Base-by-base conservation (phyloP, 2,329 filamentous ascomycete genomes). In the Didymella exigua region DNA sequence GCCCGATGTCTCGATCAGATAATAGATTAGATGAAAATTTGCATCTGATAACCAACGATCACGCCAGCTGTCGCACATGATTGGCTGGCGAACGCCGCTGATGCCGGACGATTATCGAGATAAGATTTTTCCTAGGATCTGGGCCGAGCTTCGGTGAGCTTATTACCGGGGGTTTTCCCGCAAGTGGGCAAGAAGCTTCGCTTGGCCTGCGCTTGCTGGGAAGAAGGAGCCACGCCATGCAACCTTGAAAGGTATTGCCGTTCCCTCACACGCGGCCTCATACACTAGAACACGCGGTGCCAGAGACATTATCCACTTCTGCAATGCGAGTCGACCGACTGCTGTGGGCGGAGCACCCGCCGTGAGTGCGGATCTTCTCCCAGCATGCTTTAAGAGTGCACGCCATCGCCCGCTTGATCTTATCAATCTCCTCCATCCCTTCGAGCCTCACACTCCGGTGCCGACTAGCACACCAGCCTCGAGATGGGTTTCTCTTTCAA, bases 401-500 rank as follows among this genome's bases (percentile, higher is more conserved):
- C 51, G 26, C 54, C 52, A 43, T 43, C 56, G 33, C 55, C 52
- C 29, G 36, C 18, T 49, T 31, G 55, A 65, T 70, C 65, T 69
- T 65, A 65, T 69, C 67, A 67, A 68, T 68, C 63, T 58, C 41
- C 42, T 49, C 49, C 36, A 48, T 51, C 57, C 31, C 41, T 41
- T 31, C 29, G 24, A 47, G 11, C 30, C 34, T 42, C 34, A 30
- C 40, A 47, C 54, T 53, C 46, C 34, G 38, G 47, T 45, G 44
- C 44, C 34, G 26, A 24, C 23, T n/a, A 33, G 26, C 45, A 41
- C 49, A 31, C 30, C 21, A 26, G 27, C n/a, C n/a, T 52, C 60
- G 63, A 48, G 23, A 72, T 72, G 69, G 69, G 68, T 31, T 67
- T 72, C 62, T 59, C 52, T 40, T 71, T 72, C 68, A 70, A 62